phyloP scores from a whole-genome alignment of 441 rosid genomes.

The Breynia disticha region DNA sequence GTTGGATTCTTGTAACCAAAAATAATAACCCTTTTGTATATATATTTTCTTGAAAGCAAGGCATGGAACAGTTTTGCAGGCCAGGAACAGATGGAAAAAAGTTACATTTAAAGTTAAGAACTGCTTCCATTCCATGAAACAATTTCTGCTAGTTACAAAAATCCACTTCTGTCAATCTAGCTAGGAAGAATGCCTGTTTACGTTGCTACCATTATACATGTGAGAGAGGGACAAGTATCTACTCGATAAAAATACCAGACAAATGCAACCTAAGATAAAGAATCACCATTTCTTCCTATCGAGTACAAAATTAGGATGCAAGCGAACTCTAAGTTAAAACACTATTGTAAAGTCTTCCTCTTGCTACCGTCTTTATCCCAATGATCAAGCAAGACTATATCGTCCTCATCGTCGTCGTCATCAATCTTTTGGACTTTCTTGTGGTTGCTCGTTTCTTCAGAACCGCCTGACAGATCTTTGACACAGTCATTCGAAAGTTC shows the following conservation, averaged over 20 bases:
- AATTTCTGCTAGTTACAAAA: slow-evolving; percentile 15
- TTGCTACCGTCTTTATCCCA: slow-evolving; percentile 26
- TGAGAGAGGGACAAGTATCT: slow-evolving; percentile 12
- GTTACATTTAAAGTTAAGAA: background rate
- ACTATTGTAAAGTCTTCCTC: slow-evolving; percentile 44
- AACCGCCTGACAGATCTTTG: slow-evolving; percentile 18
- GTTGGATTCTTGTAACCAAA: too few relatives aligned
- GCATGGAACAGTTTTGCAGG: background rate
- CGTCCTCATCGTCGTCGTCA: slow-evolving; percentile 45
- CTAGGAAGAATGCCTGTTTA: slow-evolving; percentile 12
- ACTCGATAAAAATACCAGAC: slow-evolving; percentile 12
- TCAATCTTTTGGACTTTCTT: slow-evolving; percentile 47
- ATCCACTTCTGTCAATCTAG: slow-evolving; percentile 14
- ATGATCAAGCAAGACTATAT: slow-evolving; percentile 33
- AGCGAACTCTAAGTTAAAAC: slow-evolving; percentile 10
- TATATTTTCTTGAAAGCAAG: too few relatives aligned
- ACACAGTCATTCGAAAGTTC: too few relatives aligned
- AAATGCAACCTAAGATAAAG: slow-evolving; percentile 25
- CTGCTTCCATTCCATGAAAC: slow-evolving; percentile 6
- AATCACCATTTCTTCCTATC: slow-evolving; percentile 35
- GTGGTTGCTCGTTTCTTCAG: slow-evolving; percentile 22
- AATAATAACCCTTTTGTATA: too few relatives aligned
- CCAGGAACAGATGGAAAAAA: background rate
- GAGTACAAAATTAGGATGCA: slow-evolving; percentile 36
- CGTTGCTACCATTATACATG: slow-evolving; percentile 12